Percentiles rank a stretch among this genome's conserved stretches.
These are phyloP conservation scores for Pleurotus giganteus DNA, from an alignment of 768 basidiomycete species.

Conservation along the genomic window DNA sequence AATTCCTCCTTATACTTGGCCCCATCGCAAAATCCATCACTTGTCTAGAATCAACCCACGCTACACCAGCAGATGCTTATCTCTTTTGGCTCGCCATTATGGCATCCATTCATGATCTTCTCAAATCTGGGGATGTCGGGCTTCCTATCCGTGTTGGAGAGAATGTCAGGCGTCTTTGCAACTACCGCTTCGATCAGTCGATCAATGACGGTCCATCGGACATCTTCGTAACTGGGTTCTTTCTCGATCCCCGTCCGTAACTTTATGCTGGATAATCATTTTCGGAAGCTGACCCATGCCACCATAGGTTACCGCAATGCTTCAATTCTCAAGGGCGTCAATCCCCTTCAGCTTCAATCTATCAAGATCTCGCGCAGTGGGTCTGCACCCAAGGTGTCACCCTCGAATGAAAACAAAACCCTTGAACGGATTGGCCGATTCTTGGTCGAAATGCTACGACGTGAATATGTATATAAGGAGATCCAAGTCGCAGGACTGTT, in stretches of 20 bases:
- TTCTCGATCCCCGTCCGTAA: constrained; percentile 29
- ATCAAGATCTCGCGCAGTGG: constrained; percentile 8
- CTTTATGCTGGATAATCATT: no score
- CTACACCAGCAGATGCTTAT: constrained; percentile 29
- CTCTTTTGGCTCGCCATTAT: constrained; percentile 33
- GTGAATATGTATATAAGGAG: constrained; percentile 13
- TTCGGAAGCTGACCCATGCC: neutral
- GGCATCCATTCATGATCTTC: constrained; percentile 16
- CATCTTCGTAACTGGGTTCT: constrained; percentile 27
- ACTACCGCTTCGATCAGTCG: constrained; percentile 24
- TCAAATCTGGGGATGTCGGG: constrained; percentile 10
- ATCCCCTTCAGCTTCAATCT: constrained; percentile 3
- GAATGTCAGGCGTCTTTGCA: constrained; percentile 1
- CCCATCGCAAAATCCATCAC: constrained; percentile 24
- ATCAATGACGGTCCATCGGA: constrained; percentile 28
- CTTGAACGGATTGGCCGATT: constrained; percentile 6
- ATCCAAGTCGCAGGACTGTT: constrained; percentile 16
- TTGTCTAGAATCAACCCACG: constrained; percentile 27
- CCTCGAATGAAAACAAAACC: neutral
- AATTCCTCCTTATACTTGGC: constrained; percentile 20
- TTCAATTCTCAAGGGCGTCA: constrained; percentile 9
- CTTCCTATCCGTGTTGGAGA: neutral
- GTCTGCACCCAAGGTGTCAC: neutral
- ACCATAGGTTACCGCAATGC: constrained; percentile 11
- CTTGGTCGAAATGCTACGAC: constrained; percentile 1